Conservation (phyloP, 768 basidiomycete genomes). For the Termitomyces sp. region DNA sequence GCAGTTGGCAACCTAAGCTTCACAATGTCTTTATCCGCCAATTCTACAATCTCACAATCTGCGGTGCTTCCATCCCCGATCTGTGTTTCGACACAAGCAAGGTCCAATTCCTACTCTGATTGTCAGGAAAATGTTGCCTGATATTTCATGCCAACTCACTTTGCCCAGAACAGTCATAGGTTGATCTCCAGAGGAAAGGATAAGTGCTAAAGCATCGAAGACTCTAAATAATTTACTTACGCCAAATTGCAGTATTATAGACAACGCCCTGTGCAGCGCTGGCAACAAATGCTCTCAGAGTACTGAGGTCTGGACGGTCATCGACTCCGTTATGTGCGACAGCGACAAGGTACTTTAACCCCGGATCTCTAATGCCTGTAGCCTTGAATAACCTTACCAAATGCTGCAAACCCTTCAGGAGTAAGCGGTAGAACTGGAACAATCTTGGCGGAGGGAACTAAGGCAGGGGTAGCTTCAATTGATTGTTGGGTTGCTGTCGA, state of each 20-base stretch:
- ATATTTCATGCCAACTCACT: slow-evolving; percentile 31
- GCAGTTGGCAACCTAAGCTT: slow-evolving; percentile 25
- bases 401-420: slow-evolving; percentile 79
- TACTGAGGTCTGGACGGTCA: slow-evolving; percentile 71
- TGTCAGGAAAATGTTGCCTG: background rate
- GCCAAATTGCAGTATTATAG: slow-evolving; percentile 84
- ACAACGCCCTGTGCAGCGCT: slow-evolving; percentile 78
- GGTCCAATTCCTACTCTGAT: slow-evolving; percentile 55
- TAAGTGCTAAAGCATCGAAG: slow-evolving; percentile 6
- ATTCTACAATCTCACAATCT: slow-evolving; percentile 84
- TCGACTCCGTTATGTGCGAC: slow-evolving; percentile 76
- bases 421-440: slow-evolving; percentile 70
- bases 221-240: slow-evolving; percentile 43
- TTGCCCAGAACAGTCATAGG: slow-evolving; percentile 81
- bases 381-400: slow-evolving; percentile 89
- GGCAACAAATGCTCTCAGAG: slow-evolving; percentile 78
- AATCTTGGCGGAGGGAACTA: slow-evolving; percentile 8
- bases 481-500: slow-evolving; percentile 3
- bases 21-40: slow-evolving; percentile 24
- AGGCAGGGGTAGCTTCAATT: background rate
- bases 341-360: slow-evolving; percentile 70
- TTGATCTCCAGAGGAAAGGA: slow-evolving; percentile 55
- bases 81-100: slow-evolving; percentile 91
- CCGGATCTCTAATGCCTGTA: slow-evolving; percentile 43
- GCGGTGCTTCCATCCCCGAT: slow-evolving; percentile 69